These are phyloP conservation scores for Coemansia sp. DNA, from an alignment of 192 early-diverging fungal genomes.

Conservation along the genomic window DNA sequence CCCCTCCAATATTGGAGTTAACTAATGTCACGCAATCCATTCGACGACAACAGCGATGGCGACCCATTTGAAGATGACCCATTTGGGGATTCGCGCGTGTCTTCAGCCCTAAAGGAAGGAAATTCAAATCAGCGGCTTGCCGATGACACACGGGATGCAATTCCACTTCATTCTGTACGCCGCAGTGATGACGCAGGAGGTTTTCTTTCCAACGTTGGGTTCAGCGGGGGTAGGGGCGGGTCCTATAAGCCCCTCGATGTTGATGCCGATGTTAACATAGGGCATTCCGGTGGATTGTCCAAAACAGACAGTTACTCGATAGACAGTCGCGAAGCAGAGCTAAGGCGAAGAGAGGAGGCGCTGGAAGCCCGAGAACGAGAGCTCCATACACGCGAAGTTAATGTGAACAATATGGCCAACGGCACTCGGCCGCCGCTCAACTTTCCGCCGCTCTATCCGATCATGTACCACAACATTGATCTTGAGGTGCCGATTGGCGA, in stretches of 20 bases:
- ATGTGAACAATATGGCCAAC: slow-evolving; percentile 54
- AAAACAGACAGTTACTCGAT: slow-evolving; percentile 22
- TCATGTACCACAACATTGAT: slow-evolving; percentile 80
- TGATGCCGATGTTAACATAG: slow-evolving; percentile 20
- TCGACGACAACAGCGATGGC: slow-evolving; percentile 39
- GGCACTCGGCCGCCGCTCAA: slow-evolving; percentile 73
- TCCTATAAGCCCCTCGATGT: slow-evolving; percentile 42
- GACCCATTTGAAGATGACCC: slow-evolving; percentile 46
- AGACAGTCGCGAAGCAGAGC: slow-evolving; percentile 67
- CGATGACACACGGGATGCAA: slow-evolving; percentile 32
- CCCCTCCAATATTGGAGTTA: background rate
- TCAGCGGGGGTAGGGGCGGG: slow-evolving; percentile 21
- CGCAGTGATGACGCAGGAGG: slow-evolving; percentile 41
- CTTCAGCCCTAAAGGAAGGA: slow-evolving; percentile 15
- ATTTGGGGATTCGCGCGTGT: slow-evolving; percentile 34
- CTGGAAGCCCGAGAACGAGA: slow-evolving; percentile 75
- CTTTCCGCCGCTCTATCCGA: slow-evolving; percentile 80
- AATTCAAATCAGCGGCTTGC: slow-evolving; percentile 10
- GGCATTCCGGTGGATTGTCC: slow-evolving; percentile 13
- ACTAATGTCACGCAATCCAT: slow-evolving; percentile 49
- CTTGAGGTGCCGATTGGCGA: slow-evolving; percentile 68
- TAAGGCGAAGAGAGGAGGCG: slow-evolving; percentile 71
- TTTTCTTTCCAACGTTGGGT: slow-evolving; percentile 31
- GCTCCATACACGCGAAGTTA: slow-evolving; percentile 64
- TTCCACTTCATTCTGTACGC: slow-evolving; percentile 44